A percentile compares a stretch with the other conserved stretches of the same genome.
Evolutionary conservation across 208 protist genomes (phyloP).

Genomic region (Trichomonas tenax): DNA sequence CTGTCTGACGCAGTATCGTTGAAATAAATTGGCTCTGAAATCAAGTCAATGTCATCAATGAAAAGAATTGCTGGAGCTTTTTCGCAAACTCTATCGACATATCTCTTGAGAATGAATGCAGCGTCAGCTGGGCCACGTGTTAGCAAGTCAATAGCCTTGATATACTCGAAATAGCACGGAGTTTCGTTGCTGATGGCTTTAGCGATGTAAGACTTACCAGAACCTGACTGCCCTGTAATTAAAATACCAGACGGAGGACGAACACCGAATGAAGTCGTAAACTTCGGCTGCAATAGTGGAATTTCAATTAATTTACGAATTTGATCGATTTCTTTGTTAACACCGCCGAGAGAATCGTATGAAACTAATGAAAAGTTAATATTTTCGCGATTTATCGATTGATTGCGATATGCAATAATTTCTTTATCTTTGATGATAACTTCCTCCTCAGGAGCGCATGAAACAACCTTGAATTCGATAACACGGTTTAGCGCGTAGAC

Average conservation of each 20-base stretch:
- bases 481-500: not conserved
- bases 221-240: not conserved
- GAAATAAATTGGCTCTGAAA: not conserved
- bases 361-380: not conserved
- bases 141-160: not conserved
- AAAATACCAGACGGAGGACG: not conserved
- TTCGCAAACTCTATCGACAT: not conserved
- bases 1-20: not conserved
- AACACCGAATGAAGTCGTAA: not conserved
- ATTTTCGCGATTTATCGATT: not conserved
- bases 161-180: not conserved
- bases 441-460: not conserved
- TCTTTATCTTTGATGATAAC: not conserved
- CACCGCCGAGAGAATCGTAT: not conserved
- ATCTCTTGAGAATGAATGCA: not conserved
- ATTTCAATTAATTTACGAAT: not conserved
- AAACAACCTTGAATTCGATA: slow-evolving; percentile 9
- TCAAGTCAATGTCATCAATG: not conserved
- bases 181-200: not conserved
- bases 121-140: not conserved
- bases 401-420: not conserved
- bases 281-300: not conserved
- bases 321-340: not conserved
- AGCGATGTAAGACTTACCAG: not conserved
- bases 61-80: not conserved